These are phyloP conservation scores for Dryas integrifolia DNA, from an alignment of 331 rosid genomes.

Conservation along the genomic window DNA sequence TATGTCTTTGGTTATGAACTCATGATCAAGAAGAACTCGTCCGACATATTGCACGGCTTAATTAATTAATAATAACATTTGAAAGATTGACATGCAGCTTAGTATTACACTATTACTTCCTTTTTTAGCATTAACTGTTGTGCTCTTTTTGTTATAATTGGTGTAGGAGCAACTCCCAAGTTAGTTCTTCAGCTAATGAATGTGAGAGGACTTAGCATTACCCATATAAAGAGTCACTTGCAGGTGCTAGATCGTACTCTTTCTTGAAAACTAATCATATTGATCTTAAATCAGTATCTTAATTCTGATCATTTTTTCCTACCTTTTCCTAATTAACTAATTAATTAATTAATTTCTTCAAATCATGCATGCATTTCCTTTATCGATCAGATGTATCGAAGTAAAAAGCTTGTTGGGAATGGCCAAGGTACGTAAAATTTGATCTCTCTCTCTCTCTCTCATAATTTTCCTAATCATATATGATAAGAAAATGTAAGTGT, in stretches of 20 bases:
- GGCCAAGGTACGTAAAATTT: constrained; percentile 91
- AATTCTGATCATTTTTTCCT: background rate
- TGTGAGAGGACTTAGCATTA: constrained; percentile 49
- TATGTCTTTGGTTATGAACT: too few relatives aligned
- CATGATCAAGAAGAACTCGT: too few relatives aligned
- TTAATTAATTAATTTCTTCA: background rate
- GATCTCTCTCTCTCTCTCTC: background rate
- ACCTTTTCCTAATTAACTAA: background rate
- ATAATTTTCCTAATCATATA: too few relatives aligned
- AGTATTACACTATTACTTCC: too few relatives aligned
- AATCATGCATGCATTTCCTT: background rate
- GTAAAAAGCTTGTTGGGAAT: constrained; percentile 82
- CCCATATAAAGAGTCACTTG: constrained; percentile 57
- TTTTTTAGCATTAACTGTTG: too few relatives aligned
- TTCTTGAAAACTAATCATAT: background rate
- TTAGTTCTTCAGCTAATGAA: constrained; percentile 51
- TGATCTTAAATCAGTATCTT: background rate
- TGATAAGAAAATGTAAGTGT: too few relatives aligned
- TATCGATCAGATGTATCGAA: constrained; percentile 74
- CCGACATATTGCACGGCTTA: too few relatives aligned
- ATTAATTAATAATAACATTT: too few relatives aligned
- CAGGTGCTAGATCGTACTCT: constrained; percentile 29
- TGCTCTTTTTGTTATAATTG: too few relatives aligned
- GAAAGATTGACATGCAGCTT: too few relatives aligned
- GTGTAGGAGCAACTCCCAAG: constrained; percentile 54